These are phyloP conservation scores for Cubamyces lactineus DNA, from an alignment of 768 basidiomycete species.

Conservation along the genomic window DNA sequence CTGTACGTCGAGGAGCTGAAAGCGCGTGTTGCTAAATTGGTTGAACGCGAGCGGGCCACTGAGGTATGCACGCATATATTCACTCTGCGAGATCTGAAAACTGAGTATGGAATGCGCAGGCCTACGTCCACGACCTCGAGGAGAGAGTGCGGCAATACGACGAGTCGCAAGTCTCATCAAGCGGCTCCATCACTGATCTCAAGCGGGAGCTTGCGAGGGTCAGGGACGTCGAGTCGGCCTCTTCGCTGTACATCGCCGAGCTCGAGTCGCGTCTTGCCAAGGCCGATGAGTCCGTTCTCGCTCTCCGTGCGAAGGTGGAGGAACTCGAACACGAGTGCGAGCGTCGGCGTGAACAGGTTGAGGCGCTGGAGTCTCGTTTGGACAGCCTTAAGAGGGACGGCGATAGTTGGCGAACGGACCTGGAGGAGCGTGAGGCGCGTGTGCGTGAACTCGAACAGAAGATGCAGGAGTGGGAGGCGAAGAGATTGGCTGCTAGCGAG, in stretches of 20 bases:
- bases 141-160: slow-evolving; percentile 86
- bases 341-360: slow-evolving; percentile 71
- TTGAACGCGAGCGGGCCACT: slow-evolving; percentile 87
- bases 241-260: slow-evolving; percentile 80
- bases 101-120: slow-evolving; percentile 47
- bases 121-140: slow-evolving; percentile 92
- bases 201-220: slow-evolving; percentile 79
- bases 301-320: slow-evolving; percentile 72
- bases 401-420: slow-evolving; percentile 80
- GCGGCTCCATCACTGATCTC: slow-evolving; percentile 80
- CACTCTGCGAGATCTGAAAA: not conserved
- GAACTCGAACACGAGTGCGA: slow-evolving; percentile 77
- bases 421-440: slow-evolving; percentile 80
- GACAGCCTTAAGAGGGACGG: slow-evolving; percentile 72
- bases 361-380: slow-evolving; percentile 69
- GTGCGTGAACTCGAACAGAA: slow-evolving; percentile 77
- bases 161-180: slow-evolving; percentile 76
- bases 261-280: slow-evolving; percentile 81
- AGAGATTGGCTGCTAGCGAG: slow-evolving; percentile 67
- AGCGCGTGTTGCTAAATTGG: slow-evolving; percentile 74
- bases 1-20: slow-evolving; percentile 88
- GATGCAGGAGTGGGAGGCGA: slow-evolving; percentile 78
- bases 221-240: slow-evolving; percentile 74
- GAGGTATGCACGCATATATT: slow-evolving; percentile 60
- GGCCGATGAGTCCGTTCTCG: slow-evolving; percentile 76